Conservation (phyloP, 441 rosid species). For the Hura crepitans region DNA sequence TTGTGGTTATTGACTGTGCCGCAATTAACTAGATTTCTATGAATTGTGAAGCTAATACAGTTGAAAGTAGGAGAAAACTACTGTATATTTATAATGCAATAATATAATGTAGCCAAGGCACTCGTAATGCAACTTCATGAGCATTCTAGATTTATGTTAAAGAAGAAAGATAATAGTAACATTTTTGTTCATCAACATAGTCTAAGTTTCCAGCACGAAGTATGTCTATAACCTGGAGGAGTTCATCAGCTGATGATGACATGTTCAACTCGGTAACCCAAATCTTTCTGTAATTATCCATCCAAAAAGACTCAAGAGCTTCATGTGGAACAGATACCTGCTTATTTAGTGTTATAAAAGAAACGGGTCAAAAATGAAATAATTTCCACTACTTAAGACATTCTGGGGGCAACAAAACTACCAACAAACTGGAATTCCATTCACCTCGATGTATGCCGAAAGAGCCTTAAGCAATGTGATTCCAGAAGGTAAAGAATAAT, state of each 20-base stretch:
- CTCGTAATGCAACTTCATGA: neutral
- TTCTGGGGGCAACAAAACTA: neutral
- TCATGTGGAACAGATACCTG: conserved; percentile 81
- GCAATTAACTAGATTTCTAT: neutral
- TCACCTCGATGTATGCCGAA: conserved; percentile 64
- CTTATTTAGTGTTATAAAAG: conserved; percentile 22
- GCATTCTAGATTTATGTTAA: conserved; percentile 1
- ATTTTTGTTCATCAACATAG: neutral
- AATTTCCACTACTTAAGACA: neutral
- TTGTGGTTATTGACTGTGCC: neutral
- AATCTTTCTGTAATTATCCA: conserved; percentile 43
- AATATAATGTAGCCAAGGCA: neutral
- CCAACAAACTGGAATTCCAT: conserved; percentile 6
- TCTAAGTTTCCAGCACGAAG: neutral
- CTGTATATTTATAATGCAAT: neutral
- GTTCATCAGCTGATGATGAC: conserved; percentile 62
- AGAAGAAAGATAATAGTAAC: neutral
- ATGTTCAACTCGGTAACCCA: conserved; percentile 56
- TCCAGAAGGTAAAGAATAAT: conserved; percentile 65
- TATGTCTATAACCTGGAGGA: conserved; percentile 55
- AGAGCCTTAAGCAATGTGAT: conserved; percentile 65
- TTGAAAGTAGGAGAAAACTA: neutral
- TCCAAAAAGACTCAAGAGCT: conserved; percentile 82
- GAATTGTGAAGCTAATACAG: neutral
- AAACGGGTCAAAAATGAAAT: conserved; percentile 3